Evolutionary conservation across 2,329 filamentous ascomycete species (phyloP).

Genomic region (Cyclaneusma minus): DNA sequence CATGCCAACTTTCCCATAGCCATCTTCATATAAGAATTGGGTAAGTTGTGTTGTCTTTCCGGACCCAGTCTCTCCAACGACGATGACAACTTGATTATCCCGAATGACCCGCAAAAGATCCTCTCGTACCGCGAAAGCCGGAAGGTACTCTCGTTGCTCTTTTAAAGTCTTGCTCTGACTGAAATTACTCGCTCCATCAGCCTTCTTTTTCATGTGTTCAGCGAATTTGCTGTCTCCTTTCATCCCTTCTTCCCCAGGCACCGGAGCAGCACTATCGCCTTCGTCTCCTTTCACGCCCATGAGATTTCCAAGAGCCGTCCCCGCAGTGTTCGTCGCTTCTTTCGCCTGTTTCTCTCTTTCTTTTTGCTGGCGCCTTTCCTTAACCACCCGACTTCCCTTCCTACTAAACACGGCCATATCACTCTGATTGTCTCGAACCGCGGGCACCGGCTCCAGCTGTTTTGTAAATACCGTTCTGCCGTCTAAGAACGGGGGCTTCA

Average conservation of each 20-base stretch:
- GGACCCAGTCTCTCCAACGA: conserved; percentile 92
- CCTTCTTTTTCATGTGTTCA: conserved; percentile 78
- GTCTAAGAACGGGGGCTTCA: conserved; percentile 88
- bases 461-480: conserved; percentile 94
- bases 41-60: conserved; percentile 97
- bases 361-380: conserved; percentile 78
- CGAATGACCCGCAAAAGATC: conserved; percentile 82
- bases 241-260: conserved; percentile 53
- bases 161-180: conserved; percentile 80
- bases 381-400: conserved; percentile 86
- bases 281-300: conserved; percentile 92
- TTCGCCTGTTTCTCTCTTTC: conserved; percentile 90
- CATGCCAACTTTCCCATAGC: conserved; percentile 74
- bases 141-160: conserved; percentile 85
- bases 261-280: conserved; percentile 74
- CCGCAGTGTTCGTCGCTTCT: conserved; percentile 83
- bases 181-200: conserved; percentile 75
- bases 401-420: conserved; percentile 98
- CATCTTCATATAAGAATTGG: conserved; percentile 91
- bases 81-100: conserved; percentile 94
- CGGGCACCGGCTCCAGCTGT: conserved; percentile 86
- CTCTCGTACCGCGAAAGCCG: conserved; percentile 91
- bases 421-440: conserved; percentile 84
- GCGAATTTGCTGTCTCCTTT: conserved; percentile 66
- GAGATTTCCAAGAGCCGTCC: conserved; percentile 82